phyloP scores from a whole-genome alignment of 2,329 filamentous ascomycete species.

The Sporothrix sp. region DNA sequence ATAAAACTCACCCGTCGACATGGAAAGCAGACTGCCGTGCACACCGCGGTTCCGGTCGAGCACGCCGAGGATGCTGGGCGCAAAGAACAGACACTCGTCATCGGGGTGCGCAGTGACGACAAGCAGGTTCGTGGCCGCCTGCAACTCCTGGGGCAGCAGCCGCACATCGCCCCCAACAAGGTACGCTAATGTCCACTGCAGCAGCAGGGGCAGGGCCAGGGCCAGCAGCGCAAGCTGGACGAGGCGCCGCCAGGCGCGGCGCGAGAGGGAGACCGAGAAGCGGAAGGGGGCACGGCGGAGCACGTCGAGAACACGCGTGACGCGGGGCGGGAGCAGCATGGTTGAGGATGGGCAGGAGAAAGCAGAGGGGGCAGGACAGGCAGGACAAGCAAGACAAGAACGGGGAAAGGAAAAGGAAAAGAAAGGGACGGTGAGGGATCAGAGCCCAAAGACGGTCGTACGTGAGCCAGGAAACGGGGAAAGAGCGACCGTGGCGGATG shows the following conservation, averaged over 20 bases:
- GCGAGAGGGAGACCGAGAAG: not conserved
- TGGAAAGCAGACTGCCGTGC: slow-evolving; percentile 2
- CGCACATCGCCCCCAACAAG: slow-evolving; percentile 5
- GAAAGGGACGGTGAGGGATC: not conserved
- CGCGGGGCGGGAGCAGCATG: not conserved
- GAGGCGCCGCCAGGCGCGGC: not conserved
- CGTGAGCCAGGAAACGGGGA: too few species aligned
- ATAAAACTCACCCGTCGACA: not conserved
- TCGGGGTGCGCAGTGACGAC: slow-evolving; percentile 8
- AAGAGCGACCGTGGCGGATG: too few species aligned
- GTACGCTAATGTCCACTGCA: slow-evolving; percentile 8
- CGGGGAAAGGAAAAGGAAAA: not conserved
- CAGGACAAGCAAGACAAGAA: not conserved
- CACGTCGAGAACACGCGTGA: not conserved
- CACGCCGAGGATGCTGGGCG: slow-evolving; percentile 8
- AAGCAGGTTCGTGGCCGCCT: slow-evolving; percentile 5
- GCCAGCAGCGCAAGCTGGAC: not conserved
- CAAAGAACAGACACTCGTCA: slow-evolving; percentile 9
- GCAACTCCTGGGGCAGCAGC: not conserved
- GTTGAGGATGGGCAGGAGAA: not conserved
- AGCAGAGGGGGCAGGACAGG: not conserved
- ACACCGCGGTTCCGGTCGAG: slow-evolving; percentile 2
- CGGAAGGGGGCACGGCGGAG: not conserved
- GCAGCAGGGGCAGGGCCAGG: not conserved
- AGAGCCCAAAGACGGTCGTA: too few species aligned